Evolutionary conservation across 495 filamentous ascomycete genomes (phyloP).

Genomic region (Lophiotrema nucula): DNA sequence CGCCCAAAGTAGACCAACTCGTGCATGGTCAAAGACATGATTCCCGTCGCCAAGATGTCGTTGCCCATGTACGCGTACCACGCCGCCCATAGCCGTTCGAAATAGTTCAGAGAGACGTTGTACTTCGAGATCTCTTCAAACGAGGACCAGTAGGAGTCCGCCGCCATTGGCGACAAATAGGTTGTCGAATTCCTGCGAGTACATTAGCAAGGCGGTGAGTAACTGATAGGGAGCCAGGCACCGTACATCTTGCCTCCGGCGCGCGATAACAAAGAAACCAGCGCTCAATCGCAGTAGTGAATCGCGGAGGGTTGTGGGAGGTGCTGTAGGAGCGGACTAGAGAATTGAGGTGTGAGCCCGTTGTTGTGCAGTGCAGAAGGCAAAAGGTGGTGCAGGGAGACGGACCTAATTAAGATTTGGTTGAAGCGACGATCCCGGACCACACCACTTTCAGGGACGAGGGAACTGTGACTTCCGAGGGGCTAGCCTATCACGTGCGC

Average conservation of each 20-base stretch:
- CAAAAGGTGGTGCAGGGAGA: background rate
- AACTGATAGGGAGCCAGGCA: background rate
- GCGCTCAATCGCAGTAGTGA: background rate
- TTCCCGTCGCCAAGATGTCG: slow-evolving; percentile 89
- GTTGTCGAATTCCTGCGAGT: slow-evolving; percentile 28
- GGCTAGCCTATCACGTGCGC: slow-evolving; percentile 1
- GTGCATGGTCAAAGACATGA: slow-evolving; percentile 96
- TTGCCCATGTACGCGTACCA: slow-evolving; percentile 99
- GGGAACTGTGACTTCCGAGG: slow-evolving; percentile 1
- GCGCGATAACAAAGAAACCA: slow-evolving; percentile 1
- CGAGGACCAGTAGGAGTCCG: slow-evolving; percentile 64
- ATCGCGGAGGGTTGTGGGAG: background rate
- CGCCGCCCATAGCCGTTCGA: slow-evolving; percentile 86
- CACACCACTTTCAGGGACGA: slow-evolving; percentile 17
- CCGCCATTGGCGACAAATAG: slow-evolving; percentile 20
- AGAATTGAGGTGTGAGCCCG: background rate
- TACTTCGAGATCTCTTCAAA: slow-evolving; percentile 84
- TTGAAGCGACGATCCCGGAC: background rate
- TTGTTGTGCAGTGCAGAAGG: background rate
- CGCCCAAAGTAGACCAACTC: slow-evolving; percentile 92
- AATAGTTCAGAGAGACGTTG: slow-evolving; percentile 81
- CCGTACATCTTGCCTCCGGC: slow-evolving; percentile 1
- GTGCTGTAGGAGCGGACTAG: background rate
- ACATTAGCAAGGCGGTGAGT: background rate
- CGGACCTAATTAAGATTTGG: background rate